Percentiles rank a stretch among this genome's conserved stretches.
Conservation (phyloP, 2,329 filamentous ascomycete genomes). For the Graphilbum sp. region DNA sequence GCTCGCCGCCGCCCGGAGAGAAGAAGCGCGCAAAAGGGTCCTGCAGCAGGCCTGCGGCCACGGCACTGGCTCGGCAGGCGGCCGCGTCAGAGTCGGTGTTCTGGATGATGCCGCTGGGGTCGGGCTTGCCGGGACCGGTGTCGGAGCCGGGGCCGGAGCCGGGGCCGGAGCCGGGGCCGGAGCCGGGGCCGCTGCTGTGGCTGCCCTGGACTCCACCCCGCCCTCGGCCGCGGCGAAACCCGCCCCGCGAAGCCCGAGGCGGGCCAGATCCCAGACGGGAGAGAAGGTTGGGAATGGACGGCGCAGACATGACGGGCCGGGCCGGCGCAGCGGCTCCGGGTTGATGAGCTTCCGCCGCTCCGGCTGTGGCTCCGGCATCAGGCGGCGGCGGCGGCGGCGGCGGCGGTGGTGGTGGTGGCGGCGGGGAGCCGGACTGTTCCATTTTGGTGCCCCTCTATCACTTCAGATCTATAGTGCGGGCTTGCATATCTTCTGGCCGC, state of each 20-base stretch:
- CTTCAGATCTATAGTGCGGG: too few relatives aligned
- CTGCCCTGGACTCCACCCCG: constrained; percentile 9
- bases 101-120: constrained; percentile 63
- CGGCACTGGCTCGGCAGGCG: constrained; percentile 74
- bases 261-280: constrained; percentile 28
- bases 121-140: constrained; percentile 17
- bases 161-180: constrained; percentile 1
- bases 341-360: constrained; percentile 2
- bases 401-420: too few relatives aligned
- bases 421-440: too few relatives aligned
- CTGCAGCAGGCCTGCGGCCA: constrained; percentile 67
- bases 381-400: too few relatives aligned
- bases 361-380: neutral
- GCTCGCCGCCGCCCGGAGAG: constrained; percentile 31
- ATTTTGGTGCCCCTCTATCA: too few relatives aligned
- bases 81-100: constrained; percentile 86
- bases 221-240: constrained; percentile 16
- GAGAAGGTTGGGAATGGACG: constrained; percentile 65
- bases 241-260: constrained; percentile 7
- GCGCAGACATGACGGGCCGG: constrained; percentile 40
- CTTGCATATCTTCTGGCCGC: too few relatives aligned
- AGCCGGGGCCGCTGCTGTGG: constrained; percentile 1
- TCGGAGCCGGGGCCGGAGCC: constrained; percentile 11
- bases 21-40: constrained; percentile 66
- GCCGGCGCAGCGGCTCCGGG: constrained; percentile 1